phyloP scores from a whole-genome alignment of 495 filamentous ascomycete genomes.

The Xylaria scruposa region DNA sequence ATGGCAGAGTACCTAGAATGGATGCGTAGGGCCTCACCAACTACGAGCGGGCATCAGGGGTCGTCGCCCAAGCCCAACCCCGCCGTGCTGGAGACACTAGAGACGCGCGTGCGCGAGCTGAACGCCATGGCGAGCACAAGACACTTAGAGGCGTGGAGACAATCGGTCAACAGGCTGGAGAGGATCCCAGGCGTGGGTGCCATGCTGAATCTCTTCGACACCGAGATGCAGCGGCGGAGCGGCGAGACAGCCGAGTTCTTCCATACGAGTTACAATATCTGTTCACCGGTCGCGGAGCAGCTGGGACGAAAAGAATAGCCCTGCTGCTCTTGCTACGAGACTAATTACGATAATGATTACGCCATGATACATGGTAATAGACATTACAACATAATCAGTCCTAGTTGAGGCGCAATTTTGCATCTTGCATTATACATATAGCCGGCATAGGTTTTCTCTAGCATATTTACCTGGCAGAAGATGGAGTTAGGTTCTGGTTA shows the following conservation, averaged over 20 bases:
- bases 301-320: constrained; percentile 14
- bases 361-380: constrained; percentile 10
- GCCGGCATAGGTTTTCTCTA: constrained; percentile 9
- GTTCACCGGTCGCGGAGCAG: constrained; percentile 22
- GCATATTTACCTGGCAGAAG: not conserved
- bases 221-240: constrained; percentile 26
- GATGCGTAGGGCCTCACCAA: constrained; percentile 22
- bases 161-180: constrained; percentile 20
- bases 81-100: constrained; percentile 24
- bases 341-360: constrained; percentile 16
- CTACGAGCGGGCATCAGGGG: constrained; percentile 4
- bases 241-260: constrained; percentile 30
- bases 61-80: constrained; percentile 3
- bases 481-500: constrained; percentile 16
- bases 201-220: constrained; percentile 28
- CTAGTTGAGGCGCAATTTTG: not conserved
- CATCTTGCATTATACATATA: constrained; percentile 25
- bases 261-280: constrained; percentile 22
- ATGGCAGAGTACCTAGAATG: constrained; percentile 30
- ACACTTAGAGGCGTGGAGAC: constrained; percentile 26
- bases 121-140: constrained; percentile 24
- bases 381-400: constrained; percentile 1
- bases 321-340: not conserved
- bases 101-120: constrained; percentile 25
- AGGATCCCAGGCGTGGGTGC: constrained; percentile 27